Conservation (phyloP, 805 yeast genomes). For the Zygoascus bituminiphila region DNA sequence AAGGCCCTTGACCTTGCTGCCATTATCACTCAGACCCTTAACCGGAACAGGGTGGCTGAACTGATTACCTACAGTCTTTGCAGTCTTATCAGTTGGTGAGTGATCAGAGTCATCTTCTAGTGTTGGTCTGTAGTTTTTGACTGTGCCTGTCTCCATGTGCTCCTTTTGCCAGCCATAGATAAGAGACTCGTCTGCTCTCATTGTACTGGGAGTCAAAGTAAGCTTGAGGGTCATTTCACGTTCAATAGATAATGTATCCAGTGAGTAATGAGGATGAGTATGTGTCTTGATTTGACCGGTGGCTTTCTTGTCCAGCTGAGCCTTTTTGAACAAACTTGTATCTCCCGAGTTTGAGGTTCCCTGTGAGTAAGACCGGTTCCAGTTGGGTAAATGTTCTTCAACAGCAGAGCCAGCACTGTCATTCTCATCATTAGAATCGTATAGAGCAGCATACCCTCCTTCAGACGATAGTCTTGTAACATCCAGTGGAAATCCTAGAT, state of each 20-base stretch:
- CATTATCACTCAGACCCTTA: background rate
- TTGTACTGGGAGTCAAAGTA: constrained; percentile 21
- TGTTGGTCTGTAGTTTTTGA: background rate
- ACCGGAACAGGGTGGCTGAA: background rate
- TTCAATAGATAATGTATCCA: background rate
- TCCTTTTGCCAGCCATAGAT: constrained; percentile 25
- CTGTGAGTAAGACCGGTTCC: background rate
- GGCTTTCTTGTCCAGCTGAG: background rate
- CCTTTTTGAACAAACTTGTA: background rate
- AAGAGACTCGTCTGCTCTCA: constrained; percentile 23
- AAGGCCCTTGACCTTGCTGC: constrained; percentile 12
- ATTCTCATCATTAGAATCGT: background rate
- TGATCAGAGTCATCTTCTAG: background rate
- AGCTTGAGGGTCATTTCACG: constrained; percentile 23
- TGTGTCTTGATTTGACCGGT: background rate
- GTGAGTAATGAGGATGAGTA: background rate
- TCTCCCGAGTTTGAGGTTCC: background rate
- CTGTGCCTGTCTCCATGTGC: constrained; percentile 15
- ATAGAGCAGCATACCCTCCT: background rate
- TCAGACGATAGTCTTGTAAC: background rate
- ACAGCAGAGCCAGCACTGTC: background rate
- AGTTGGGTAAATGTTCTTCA: background rate
- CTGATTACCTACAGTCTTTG: background rate
- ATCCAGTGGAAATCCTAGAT: constrained; percentile 20
- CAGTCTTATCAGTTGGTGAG: background rate